Percentiles rank a stretch among this genome's conserved stretches.
These are phyloP conservation scores for Akanthomyces lecanii DNA, from an alignment of 2,329 filamentous ascomycete species.

Conservation along the genomic window DNA sequence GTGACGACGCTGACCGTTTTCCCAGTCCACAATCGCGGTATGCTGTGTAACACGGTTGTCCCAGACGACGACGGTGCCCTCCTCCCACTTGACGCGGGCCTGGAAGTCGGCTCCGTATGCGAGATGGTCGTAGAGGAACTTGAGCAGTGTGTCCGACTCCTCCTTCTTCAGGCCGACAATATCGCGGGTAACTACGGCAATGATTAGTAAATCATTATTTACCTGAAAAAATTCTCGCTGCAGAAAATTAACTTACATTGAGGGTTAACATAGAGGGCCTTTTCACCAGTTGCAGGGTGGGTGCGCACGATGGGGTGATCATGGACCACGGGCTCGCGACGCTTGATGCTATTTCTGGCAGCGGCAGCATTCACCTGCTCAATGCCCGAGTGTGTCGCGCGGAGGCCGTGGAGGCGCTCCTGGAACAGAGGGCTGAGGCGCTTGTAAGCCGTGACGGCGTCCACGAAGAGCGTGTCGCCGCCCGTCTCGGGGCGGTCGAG, in stretches of 20 bases:
- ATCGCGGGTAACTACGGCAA: conserved; percentile 58
- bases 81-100: conserved; percentile 66
- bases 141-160: conserved; percentile 66
- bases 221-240: background rate
- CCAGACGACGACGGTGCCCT: conserved; percentile 73
- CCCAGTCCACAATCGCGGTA: conserved; percentile 72
- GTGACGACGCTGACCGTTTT: conserved; percentile 66
- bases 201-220: conserved; percentile 2
- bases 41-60: conserved; percentile 74
- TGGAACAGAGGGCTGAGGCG: conserved; percentile 70
- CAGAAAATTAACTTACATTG: conserved; percentile 54
- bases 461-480: conserved; percentile 74
- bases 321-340: conserved; percentile 65
- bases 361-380: conserved; percentile 67
- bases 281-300: conserved; percentile 73
- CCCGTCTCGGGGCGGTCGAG: conserved; percentile 70
- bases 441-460: conserved; percentile 71
- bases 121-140: conserved; percentile 56
- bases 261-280: conserved; percentile 72
- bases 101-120: conserved; percentile 54
- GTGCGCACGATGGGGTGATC: conserved; percentile 71
- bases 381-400: conserved; percentile 69
- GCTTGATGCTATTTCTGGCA: conserved; percentile 60
- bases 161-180: conserved; percentile 79
- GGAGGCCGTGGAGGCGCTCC: conserved; percentile 70